These are phyloP conservation scores for Mallotus repandus DNA, from an alignment of 441 rosid species.

Conservation along the genomic window DNA sequence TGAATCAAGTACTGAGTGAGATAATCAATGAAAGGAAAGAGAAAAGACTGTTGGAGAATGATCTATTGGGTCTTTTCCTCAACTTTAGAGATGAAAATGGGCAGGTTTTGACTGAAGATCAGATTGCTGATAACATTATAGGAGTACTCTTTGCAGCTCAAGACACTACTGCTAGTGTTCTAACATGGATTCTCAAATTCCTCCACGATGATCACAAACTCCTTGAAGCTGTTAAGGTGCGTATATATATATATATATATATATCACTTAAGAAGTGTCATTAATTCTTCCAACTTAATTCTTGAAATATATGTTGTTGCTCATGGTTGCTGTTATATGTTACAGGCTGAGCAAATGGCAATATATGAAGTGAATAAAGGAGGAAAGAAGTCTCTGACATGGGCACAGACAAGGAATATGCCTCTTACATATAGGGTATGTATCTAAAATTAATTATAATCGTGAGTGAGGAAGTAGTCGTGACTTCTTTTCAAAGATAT, in stretches of 20 bases:
- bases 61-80: slow-evolving; percentile 58
- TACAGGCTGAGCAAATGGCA: slow-evolving; percentile 74
- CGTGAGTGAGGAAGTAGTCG: too few species aligned
- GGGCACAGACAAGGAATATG: slow-evolving; percentile 87
- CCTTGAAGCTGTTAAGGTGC: slow-evolving; percentile 69
- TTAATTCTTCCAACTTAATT: neutral
- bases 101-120: slow-evolving; percentile 40
- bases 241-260: too few species aligned
- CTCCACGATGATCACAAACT: slow-evolving; percentile 64
- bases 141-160: slow-evolving; percentile 98
- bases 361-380: slow-evolving; percentile 44
- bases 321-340: neutral
- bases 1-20: slow-evolving; percentile 52
- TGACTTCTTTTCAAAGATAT: too few species aligned
- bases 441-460: too few species aligned
- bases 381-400: slow-evolving; percentile 55
- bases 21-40: slow-evolving; percentile 65
- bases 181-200: slow-evolving; percentile 89
- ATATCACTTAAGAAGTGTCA: too few species aligned
- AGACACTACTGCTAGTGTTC: slow-evolving; percentile 88
- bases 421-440: slow-evolving; percentile 68
- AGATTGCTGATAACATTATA: slow-evolving; percentile 78
- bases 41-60: slow-evolving; percentile 46
- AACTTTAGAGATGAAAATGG: slow-evolving; percentile 51
- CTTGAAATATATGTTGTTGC: too few species aligned